Base-by-base conservation (phyloP, 1,139 yeast species). In the Yamadazyma jaroonii region DNA sequence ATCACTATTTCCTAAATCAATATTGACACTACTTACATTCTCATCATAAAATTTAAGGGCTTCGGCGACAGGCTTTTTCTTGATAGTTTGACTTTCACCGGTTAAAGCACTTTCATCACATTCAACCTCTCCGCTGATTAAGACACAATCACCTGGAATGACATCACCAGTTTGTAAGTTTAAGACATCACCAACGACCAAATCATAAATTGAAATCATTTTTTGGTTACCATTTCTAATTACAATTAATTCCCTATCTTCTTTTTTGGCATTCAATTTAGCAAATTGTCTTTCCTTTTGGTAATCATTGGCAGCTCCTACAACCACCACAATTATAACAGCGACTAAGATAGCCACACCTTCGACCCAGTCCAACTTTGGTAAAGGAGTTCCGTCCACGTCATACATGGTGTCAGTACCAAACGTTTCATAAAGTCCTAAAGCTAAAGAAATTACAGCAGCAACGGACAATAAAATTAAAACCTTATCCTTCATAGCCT, bases 341-440 rank as follows among this genome's bases (percentile, higher is more conserved):
- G 99, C 99, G 13, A 84, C 86, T 49, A 94, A 76, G 56, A 94
- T 94, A 30, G 98, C 98, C 30, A 90, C 96, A 48, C 99, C 99
- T 67, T 92, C 99, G 34, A 94, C 96, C 97, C 97, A 89, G 56
- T 89, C 95, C 21, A 90, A 92, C 50, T 79, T 78, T 12, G 96
- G 96, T 38, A 81, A 57, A 13, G 77, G 67, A 17, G 77, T 68
- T 17, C 96, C 95, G 48, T 87, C 86, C 9, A 77, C 81, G 56
- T 90, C 97, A 52, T 76, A 75, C 52, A 79, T 79, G 0, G 89
- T 71, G 0, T 83, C 89, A 48, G 85, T 86, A 29, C 95, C 96
- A 62, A 89, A 84, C 2, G 96, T 83, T 62, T 92, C 95, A 59
- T 94, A 94, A 14, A 92, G 67, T 0, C 98, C 99, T 39, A 94